A percentile compares a stretch with the other conserved stretches of the same genome.
Evolutionary conservation across 805 yeast species (phyloP).

Genomic region (Myxozyma geophila): DNA sequence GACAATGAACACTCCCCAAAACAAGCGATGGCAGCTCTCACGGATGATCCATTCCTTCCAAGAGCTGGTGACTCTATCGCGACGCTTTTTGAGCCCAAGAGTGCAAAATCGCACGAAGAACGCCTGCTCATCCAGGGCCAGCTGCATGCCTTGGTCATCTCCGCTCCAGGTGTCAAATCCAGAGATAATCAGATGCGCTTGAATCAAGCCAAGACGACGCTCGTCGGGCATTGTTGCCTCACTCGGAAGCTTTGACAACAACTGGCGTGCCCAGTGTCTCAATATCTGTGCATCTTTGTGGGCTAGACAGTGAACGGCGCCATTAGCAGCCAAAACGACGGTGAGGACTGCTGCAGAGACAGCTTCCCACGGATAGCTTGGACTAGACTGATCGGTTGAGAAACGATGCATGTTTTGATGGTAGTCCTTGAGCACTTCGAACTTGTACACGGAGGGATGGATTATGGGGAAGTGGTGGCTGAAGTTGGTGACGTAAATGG

Average conservation of each 20-base stretch:
- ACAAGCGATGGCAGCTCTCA: conserved; percentile 21
- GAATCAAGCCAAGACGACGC: conserved; percentile 16
- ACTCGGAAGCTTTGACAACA: conserved; percentile 12
- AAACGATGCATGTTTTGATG: background rate
- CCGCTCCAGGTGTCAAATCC: conserved; percentile 29
- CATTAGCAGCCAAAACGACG: conserved; percentile 17
- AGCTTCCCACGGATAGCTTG: conserved; percentile 21
- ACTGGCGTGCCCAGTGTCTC: conserved; percentile 17
- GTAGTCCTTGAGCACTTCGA: conserved; percentile 10
- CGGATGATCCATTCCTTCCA: conserved; percentile 25
- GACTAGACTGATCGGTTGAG: background rate
- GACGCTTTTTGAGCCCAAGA: conserved; percentile 11
- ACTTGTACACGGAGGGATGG: conserved; percentile 19
- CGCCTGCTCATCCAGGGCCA: conserved; percentile 25
- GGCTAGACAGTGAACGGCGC: conserved; percentile 16
- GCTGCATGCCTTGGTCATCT: conserved; percentile 19
- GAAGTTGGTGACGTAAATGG: conserved; percentile 15
- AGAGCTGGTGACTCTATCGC: conserved; percentile 11
- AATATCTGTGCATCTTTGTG: conserved; percentile 21
- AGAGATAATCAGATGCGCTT: conserved; percentile 14
- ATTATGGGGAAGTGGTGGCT: conserved; percentile 19
- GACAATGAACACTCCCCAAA: conserved; percentile 20
- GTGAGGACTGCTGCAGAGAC: conserved; percentile 15
- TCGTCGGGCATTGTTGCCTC: conserved; percentile 24
- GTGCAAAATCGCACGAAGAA: conserved; percentile 20